Conservation (phyloP, 78 protist genomes). For the Chrysochromulina tobinii region DNA sequence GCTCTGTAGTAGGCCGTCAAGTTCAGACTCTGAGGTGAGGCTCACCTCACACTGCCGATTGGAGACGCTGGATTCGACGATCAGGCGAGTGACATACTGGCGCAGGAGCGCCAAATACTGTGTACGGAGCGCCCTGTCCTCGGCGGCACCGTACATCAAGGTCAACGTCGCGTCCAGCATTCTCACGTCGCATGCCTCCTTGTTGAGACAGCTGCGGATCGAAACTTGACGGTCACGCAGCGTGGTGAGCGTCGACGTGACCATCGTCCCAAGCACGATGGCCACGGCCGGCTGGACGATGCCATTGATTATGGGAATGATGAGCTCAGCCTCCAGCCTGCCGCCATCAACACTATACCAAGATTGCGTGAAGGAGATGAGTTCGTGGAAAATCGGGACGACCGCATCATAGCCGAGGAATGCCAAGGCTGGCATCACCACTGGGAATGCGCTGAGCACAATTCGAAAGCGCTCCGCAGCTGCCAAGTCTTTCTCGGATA, state of each 20-base stretch:
- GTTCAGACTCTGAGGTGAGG: too few relatives aligned
- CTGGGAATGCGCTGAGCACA: not conserved
- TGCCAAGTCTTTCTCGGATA: too few relatives aligned
- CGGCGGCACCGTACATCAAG: not conserved
- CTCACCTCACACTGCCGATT: too few relatives aligned
- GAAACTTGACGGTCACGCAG: not conserved
- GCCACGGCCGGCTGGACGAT: not conserved
- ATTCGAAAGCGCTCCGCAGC: too few relatives aligned
- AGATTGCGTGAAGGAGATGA: not conserved
- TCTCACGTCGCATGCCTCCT: not conserved
- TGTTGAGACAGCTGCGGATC: not conserved
- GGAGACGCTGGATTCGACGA: not conserved
- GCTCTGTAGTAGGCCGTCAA: too few relatives aligned
- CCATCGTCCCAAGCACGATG: not conserved
- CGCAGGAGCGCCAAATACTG: not conserved
- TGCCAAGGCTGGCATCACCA: not conserved
- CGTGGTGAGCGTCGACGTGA: not conserved
- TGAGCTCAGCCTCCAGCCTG: not conserved
- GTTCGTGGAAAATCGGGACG: not conserved
- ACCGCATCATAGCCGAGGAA: not conserved
- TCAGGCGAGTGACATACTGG: not conserved
- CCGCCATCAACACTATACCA: not conserved
- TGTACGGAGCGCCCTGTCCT: not conserved
- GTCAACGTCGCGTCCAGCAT: not conserved
- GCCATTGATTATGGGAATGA: not conserved